Conservation (phyloP, 1,139 yeast species). For the Saccharomyces uvarum region DNA sequence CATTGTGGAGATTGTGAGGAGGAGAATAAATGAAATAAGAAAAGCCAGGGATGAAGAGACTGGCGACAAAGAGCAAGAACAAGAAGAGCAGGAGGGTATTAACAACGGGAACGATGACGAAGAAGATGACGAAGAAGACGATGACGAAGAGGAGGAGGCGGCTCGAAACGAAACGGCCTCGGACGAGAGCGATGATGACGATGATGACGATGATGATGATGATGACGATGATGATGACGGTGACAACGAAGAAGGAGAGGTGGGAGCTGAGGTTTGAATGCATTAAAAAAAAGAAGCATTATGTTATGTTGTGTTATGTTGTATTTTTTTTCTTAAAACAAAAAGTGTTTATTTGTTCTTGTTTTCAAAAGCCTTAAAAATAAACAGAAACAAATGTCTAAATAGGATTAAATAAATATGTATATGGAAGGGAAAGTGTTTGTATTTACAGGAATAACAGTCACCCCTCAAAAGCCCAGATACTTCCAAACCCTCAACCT, state of each 20-base stretch:
- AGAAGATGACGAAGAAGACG: conserved; percentile 22
- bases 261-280: not conserved
- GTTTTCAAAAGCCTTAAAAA: not conserved
- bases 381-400: not conserved
- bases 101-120: conserved; percentile 6
- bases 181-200: conserved; percentile 5
- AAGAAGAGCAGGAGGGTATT: conserved; percentile 15
- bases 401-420: not conserved
- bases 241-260: not conserved
- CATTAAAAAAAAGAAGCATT: not conserved
- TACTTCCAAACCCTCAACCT: conserved; percentile 57
- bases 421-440: conserved; percentile 1
- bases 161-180: conserved; percentile 5
- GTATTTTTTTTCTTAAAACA: not conserved
- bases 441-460: not conserved
- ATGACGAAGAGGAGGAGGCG: not conserved
- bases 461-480: conserved; percentile 38
- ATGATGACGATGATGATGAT: conserved; percentile 6
- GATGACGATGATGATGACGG: conserved; percentile 5
- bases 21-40: conserved; percentile 33
- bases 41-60: conserved; percentile 25
- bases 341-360: not conserved
- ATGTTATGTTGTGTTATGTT: not conserved
- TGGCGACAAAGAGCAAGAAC: conserved; percentile 13
- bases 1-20: conserved; percentile 70